Evolutionary conservation across 2,329 filamentous ascomycete genomes (phyloP).

Genomic region (Exophiala dermatitidis): DNA sequence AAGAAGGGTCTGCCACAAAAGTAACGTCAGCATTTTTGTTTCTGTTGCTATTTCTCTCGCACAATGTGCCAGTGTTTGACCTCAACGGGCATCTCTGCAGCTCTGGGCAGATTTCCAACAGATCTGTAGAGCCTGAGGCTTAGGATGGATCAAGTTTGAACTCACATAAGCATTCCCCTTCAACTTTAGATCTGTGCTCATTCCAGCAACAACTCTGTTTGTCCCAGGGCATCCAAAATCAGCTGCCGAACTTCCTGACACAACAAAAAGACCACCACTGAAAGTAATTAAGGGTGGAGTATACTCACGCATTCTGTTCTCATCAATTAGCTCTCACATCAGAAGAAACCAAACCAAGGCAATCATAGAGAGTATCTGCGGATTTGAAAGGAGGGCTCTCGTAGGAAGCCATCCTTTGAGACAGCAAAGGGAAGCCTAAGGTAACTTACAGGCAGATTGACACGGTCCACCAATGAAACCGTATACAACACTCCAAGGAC

Average conservation of each 20-base stretch:
- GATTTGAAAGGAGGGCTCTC: neutral
- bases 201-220: slow-evolving; percentile 6
- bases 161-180: slow-evolving; percentile 12
- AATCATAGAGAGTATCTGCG: neutral
- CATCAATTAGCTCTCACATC: too few species aligned
- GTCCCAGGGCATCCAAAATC: neutral
- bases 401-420: too few species aligned
- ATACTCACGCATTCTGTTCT: neutral
- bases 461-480: slow-evolving; percentile 4
- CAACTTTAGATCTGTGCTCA: slow-evolving; percentile 4
- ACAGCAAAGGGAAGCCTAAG: neutral
- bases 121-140: too few species aligned
- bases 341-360: neutral
- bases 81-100: too few species aligned
- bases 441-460: slow-evolving; percentile 9
- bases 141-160: too few species aligned
- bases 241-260: neutral
- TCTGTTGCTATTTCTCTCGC: too few species aligned
- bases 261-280: too few species aligned
- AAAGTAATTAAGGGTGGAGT: neutral
- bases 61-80: too few species aligned
- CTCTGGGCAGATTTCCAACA: too few species aligned
- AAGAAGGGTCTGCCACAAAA: slow-evolving; percentile 3
- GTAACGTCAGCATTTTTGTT: too few species aligned
- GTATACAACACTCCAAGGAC: slow-evolving; percentile 9